A percentile compares a stretch with the other conserved stretches of the same genome.
These are phyloP conservation scores for Lupinus albus DNA, from an alignment of 306 rosid species.

Conservation along the genomic window DNA sequence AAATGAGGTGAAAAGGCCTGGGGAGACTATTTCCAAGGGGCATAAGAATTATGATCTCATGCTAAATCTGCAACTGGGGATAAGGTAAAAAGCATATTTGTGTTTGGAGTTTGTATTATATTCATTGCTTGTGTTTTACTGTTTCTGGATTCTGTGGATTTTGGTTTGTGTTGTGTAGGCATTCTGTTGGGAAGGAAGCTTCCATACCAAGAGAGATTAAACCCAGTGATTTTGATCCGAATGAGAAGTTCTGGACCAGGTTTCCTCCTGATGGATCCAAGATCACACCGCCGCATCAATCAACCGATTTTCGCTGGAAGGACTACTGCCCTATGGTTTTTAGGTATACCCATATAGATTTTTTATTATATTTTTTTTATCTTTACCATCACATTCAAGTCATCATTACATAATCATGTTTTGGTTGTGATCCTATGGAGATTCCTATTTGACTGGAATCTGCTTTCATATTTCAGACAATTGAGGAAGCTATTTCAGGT, in stretches of 20 bases:
- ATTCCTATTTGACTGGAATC: constrained; percentile 7
- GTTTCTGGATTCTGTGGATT: constrained; percentile 7
- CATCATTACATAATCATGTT: neutral
- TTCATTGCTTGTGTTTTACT: constrained; percentile 4
- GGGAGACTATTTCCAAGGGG: constrained; percentile 77
- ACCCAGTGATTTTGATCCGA: constrained; percentile 76
- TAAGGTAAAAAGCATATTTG: constrained; percentile 52
- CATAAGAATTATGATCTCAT: constrained; percentile 90
- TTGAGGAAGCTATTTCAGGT: constrained; percentile 84
- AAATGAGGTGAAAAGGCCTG: constrained; percentile 80
- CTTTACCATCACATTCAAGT: neutral
- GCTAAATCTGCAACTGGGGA: constrained; percentile 93
- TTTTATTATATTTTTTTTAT: neutral
- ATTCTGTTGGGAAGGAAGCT: constrained; percentile 90
- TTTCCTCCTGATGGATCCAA: constrained; percentile 91
- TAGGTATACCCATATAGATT: constrained; percentile 52
- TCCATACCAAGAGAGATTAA: constrained; percentile 60
- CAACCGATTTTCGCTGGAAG: constrained; percentile 89
- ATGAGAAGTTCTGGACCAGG: constrained; percentile 95
- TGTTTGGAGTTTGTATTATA: neutral
- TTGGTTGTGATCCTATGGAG: neutral
- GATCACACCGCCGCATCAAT: constrained; percentile 90
- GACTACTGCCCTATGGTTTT: constrained; percentile 97
- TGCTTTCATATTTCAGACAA: constrained; percentile 55
- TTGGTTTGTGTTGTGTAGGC: constrained; percentile 48